These are phyloP conservation scores for Flammula alnicola DNA, from an alignment of 1,284 basidiomycete species.

Conservation along the genomic window DNA sequence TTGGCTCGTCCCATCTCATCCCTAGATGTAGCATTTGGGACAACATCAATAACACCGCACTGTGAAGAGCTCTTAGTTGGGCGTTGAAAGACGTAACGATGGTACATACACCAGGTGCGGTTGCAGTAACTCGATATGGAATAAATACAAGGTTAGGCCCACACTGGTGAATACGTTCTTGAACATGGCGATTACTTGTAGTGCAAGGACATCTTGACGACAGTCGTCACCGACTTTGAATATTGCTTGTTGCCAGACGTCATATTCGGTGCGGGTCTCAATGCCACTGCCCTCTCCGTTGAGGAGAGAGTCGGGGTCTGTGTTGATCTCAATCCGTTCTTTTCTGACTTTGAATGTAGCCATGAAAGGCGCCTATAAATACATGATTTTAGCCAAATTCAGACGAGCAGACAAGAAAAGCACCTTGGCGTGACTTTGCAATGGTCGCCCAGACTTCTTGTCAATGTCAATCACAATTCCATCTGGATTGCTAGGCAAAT, in stretches of 20 bases:
- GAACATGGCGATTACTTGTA: conserved; percentile 99
- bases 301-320: conserved; percentile 72
- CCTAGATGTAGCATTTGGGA: conserved; percentile 96
- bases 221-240: conserved; percentile 99
- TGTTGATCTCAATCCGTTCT: conserved; percentile 65
- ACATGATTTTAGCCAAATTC: conserved; percentile 5
- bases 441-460: conserved; percentile 92
- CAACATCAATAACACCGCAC: conserved; percentile 99
- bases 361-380: conserved; percentile 93
- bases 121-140: conserved; percentile 97
- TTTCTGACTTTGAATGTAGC: conserved; percentile 98
- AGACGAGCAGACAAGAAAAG: background rate
- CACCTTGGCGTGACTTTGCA: conserved; percentile 98
- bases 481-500: conserved; percentile 97
- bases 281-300: conserved; percentile 61
- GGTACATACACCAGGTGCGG: conserved; percentile 85
- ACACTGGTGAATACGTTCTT: conserved; percentile 95
- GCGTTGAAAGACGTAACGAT: conserved; percentile 7
- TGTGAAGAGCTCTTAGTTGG: conserved; percentile 36
- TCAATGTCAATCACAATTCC: conserved; percentile 96
- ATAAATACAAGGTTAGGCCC: conserved; percentile 90
- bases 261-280: conserved; percentile 72
- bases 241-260: conserved; percentile 98
- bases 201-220: conserved; percentile 94
- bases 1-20: conserved; percentile 99